A percentile compares a stretch with the other conserved stretches of the same genome.
These are phyloP conservation scores for Alternaria brassicicola DNA, from an alignment of 2,329 filamentous ascomycete species.

Conservation along the genomic window DNA sequence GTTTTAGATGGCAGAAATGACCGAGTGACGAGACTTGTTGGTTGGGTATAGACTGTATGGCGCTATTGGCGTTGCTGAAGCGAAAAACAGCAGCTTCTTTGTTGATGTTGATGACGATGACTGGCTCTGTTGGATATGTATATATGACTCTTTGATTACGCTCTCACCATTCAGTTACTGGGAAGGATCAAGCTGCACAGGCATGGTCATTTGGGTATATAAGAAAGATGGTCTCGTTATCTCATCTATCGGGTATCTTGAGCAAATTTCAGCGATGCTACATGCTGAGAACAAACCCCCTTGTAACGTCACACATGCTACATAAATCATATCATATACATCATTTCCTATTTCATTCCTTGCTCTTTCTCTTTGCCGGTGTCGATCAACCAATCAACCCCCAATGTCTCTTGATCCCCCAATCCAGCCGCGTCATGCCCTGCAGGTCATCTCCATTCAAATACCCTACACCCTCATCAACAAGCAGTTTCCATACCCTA, in stretches of 20 bases:
- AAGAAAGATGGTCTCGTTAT: background rate
- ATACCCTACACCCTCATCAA: conserved; percentile 61
- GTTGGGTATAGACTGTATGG: conserved; percentile 15
- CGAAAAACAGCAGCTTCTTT: background rate
- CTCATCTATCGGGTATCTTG: conserved; percentile 4
- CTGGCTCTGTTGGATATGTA: background rate
- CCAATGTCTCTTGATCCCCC: conserved; percentile 47
- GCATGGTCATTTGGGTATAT: background rate
- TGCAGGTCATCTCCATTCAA: conserved; percentile 65
- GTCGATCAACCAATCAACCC: conserved; percentile 27
- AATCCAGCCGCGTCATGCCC: conserved; percentile 56
- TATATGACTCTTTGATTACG: background rate
- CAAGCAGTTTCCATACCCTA: conserved; percentile 60
- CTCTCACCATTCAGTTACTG: background rate
- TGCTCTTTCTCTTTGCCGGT: background rate
- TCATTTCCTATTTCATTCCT: background rate
- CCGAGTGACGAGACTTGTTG: background rate
- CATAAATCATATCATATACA: background rate
- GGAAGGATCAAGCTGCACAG: background rate
- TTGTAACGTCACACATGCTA: background rate
- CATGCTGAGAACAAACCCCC: background rate
- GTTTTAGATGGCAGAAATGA: conserved; percentile 24
- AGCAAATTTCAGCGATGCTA: background rate
- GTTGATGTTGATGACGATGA: conserved; percentile 1
- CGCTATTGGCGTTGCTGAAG: conserved; percentile 5